Evolutionary conservation across 164 flowering plant genomes (phyloP).

Genomic region (Saururus chinensis): DNA sequence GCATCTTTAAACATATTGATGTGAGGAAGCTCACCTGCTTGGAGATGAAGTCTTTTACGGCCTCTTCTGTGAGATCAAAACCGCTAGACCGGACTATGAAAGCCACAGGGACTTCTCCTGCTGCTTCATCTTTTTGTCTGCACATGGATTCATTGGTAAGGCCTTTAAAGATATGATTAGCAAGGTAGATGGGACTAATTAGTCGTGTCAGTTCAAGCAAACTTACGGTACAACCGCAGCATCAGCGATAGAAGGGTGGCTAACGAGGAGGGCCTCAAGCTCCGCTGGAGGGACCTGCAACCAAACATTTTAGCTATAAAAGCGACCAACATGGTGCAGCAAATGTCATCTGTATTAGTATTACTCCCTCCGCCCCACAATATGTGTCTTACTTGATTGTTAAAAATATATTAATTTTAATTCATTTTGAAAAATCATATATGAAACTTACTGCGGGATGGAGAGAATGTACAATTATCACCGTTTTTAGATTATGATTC

Average conservation of each 20-base stretch:
- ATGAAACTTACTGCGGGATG: too few species aligned
- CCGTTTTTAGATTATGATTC: too few species aligned
- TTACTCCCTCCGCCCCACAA: too few species aligned
- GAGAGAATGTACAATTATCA: too few species aligned
- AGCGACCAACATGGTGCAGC: too few species aligned
- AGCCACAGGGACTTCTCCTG: conserved; percentile 90
- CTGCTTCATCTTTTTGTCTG: conserved; percentile 62
- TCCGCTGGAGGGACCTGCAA: conserved; percentile 83
- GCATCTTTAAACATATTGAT: too few species aligned
- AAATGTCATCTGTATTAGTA: too few species aligned
- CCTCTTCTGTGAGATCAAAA: conserved; percentile 52
- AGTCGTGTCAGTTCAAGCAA: not conserved
- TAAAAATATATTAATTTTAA: too few species aligned
- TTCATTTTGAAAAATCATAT: too few species aligned
- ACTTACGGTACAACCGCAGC: conserved; percentile 91
- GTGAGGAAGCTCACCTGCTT: conserved; percentile 39
- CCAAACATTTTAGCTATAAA: too few species aligned
- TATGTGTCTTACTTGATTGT: too few species aligned
- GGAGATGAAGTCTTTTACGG: conserved; percentile 52
- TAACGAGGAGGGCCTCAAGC: conserved; percentile 61
- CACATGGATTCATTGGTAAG: not conserved
- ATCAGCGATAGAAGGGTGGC: conserved; percentile 62
- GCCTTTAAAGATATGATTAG: not conserved
- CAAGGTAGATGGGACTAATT: too few species aligned
- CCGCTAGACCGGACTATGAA: conserved; percentile 54